These are phyloP conservation scores for Aspergillus vadensis DNA, from an alignment of 2,329 filamentous ascomycete genomes.

Conservation along the genomic window DNA sequence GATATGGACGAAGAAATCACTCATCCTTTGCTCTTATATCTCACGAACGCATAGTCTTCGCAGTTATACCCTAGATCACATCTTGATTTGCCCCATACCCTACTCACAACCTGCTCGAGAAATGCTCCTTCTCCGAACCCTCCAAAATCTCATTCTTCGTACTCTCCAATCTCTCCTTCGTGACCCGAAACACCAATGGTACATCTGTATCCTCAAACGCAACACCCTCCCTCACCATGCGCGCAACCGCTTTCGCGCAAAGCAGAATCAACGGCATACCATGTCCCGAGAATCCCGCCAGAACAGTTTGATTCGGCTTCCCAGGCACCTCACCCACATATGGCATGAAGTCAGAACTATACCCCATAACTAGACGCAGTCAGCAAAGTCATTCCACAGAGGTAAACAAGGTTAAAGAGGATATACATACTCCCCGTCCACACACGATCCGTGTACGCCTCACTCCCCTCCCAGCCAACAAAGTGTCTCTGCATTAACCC, in stretches of 20 bases:
- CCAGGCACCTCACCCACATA: conserved; percentile 55
- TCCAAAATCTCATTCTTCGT: conserved; percentile 5
- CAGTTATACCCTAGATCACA: too few relatives aligned
- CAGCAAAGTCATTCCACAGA: too few relatives aligned
- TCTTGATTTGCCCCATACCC: too few relatives aligned
- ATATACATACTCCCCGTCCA: conserved; percentile 45
- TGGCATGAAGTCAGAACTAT: conserved; percentile 53
- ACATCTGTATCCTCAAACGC: conserved; percentile 5
- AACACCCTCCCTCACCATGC: neutral
- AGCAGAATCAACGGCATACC: conserved; percentile 57
- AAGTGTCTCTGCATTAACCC: conserved; percentile 41
- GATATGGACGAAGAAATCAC: too few relatives aligned
- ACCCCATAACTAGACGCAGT: conserved; percentile 33
- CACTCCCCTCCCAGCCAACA: conserved; percentile 38
- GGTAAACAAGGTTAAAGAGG: too few relatives aligned
- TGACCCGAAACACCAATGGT: conserved; percentile 4
- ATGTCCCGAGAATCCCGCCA: conserved; percentile 66
- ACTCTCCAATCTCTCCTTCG: neutral
- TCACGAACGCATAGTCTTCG: too few relatives aligned
- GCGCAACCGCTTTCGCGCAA: conserved; percentile 8
- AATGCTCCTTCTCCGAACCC: neutral
- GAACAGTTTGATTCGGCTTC: conserved; percentile 55
- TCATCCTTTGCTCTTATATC: too few relatives aligned
- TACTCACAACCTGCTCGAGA: neutral
- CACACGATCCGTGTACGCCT: conserved; percentile 31